phyloP scores from a whole-genome alignment of 176 grass and related monocot genomes.

The Secale cereale region DNA sequence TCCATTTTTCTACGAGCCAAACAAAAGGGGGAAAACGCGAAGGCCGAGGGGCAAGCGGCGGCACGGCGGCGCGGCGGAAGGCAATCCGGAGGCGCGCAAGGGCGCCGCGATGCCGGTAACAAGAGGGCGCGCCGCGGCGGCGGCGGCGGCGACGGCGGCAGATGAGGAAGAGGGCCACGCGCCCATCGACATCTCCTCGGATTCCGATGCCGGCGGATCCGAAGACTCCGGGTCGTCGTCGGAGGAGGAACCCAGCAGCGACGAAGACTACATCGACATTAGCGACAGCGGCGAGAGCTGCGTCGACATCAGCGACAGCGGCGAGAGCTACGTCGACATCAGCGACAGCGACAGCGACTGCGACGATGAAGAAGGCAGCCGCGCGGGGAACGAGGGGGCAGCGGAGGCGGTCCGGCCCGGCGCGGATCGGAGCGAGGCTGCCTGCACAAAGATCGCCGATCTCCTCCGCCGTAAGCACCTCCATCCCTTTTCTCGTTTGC shows the following conservation, averaged over 20 bases:
- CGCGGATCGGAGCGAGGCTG: conserved; percentile 26
- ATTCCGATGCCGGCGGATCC: conserved; percentile 27
- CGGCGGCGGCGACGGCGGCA: neutral
- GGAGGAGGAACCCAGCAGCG: conserved; percentile 27
- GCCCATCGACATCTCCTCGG: conserved; percentile 52
- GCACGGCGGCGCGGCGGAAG: neutral
- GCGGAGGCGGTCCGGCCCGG: conserved; percentile 11
- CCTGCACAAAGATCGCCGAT: conserved; percentile 48
- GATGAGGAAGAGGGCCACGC: neutral
- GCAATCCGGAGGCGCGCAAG: neutral
- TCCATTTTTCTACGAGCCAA: neutral
- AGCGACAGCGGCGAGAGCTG: conserved; percentile 42
- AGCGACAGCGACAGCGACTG: conserved; percentile 10
- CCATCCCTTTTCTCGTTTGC: neutral
- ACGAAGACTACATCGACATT: conserved; percentile 37
- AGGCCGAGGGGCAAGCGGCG: neutral
- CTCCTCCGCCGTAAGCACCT: conserved; percentile 42
- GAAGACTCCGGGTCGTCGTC: conserved; percentile 22
- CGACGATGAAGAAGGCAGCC: neutral
- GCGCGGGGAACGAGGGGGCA: conserved; percentile 17
- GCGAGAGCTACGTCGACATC: conserved; percentile 33
- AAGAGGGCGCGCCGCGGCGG: conserved; percentile 4
- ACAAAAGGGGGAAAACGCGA: neutral
- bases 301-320: conserved; percentile 32
- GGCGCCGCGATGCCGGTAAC: conserved; percentile 36